phyloP scores from a whole-genome alignment of 2,329 filamentous ascomycete genomes.

The Cladosporium sp. region DNA sequence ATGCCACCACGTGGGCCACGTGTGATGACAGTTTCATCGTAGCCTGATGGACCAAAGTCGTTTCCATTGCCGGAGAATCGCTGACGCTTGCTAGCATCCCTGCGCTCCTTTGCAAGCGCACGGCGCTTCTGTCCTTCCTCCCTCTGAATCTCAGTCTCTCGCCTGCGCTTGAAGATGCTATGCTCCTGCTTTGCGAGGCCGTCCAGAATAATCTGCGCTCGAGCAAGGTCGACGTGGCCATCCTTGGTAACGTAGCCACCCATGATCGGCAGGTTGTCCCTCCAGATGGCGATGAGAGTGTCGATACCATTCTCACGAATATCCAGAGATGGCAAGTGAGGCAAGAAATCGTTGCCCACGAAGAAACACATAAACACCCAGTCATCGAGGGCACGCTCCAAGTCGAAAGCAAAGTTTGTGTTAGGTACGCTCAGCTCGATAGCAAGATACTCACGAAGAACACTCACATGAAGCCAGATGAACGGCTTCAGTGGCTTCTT shows the following conservation, averaged over 20 bases:
- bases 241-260: conserved; percentile 95
- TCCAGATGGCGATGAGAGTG: conserved; percentile 93
- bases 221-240: conserved; percentile 79
- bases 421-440: conserved; percentile 80
- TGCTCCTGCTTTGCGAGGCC: conserved; percentile 91
- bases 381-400: conserved; percentile 91
- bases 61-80: conserved; percentile 23
- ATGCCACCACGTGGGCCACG: conserved; percentile 31
- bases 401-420: conserved; percentile 81
- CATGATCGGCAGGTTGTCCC: conserved; percentile 85
- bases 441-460: conserved; percentile 87
- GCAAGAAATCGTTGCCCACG: conserved; percentile 96
- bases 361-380: conserved; percentile 99
- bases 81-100: conserved; percentile 38
- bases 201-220: conserved; percentile 81
- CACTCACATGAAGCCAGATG: conserved; percentile 93
- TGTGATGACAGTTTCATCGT: conserved; percentile 28
- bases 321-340: conserved; percentile 93
- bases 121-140: conserved; percentile 75
- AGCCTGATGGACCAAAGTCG: conserved; percentile 22
- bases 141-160: conserved; percentile 77
- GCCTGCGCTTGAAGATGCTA: conserved; percentile 82
- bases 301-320: conserved; percentile 97
- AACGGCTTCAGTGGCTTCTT: conserved; percentile 89
- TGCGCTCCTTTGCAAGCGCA: conserved; percentile 62